Base-by-base conservation (phyloP, 257 asterid genomes). In the Nicotiana obtusifolia region DNA sequence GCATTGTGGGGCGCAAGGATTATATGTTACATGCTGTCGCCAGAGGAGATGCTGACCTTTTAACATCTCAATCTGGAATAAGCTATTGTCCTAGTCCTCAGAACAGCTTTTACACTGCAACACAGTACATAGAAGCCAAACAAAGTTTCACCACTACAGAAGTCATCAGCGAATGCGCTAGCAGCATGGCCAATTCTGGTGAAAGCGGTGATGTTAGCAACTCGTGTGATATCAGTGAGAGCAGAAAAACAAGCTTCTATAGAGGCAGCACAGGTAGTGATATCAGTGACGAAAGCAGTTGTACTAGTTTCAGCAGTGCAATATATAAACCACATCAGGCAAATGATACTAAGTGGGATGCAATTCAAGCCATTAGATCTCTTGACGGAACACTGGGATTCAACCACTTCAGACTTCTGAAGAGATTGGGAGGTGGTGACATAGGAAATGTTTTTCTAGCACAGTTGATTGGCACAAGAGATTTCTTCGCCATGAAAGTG, bases 401-500 rank as follows among this genome's bases (percentile, higher is more conserved):
- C 83, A 89, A 81, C 81, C 89, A 91, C 71, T 91, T 91, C 73
- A 89, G 89, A 60, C 88, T 91, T 80, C 77, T 88, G 82, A 88
- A 83, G 84, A 86, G 83, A 80, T 86, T 91, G 86, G 94, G 94
- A 9, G 77, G 91, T 85, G 94, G 94, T 26, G 94, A 91, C 81
- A 91, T 91, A 17, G 94, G 94, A 16, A 86, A 83, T 67, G 94
- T 91, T 66, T 88, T 89, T 82, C 86, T 91, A 61, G 82, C 94
- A 5, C 92, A 89, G 83, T 83, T 91, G 85, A 83, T 86, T 37
- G 94, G 94, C 52, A 91, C 92, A 15, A 86, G 87, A 83, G 82
- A 85, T 85, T 86, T 78, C 83, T 91, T 91, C 84, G 94, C 94
- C 81, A 85, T 91, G 92, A 91, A 91, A 86, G 92, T 91, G 82